These are phyloP conservation scores for Morella rubra DNA, from an alignment of 306 rosid species.

Conservation along the genomic window DNA sequence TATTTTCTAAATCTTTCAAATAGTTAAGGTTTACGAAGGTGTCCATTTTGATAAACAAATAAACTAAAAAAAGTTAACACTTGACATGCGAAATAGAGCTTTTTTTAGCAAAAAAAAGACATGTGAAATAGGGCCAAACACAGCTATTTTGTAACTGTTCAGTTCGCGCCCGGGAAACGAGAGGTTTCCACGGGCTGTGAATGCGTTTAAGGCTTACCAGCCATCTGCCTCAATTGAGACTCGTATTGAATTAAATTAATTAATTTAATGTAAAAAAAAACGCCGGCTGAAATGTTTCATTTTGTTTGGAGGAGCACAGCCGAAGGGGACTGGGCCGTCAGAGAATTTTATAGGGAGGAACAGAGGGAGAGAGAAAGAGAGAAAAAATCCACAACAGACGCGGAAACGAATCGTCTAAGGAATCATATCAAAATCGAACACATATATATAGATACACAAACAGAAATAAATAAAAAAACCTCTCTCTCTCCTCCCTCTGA, in stretches of 20 bases:
- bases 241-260: too few species aligned
- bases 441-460: background rate
- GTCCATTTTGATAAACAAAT: too few species aligned
- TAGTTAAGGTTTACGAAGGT: too few species aligned
- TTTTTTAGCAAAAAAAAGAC: too few species aligned
- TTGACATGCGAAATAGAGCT: too few species aligned
- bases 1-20: too few species aligned
- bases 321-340: background rate
- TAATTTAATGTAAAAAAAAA: too few species aligned
- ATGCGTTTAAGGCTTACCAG: background rate
- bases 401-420: slow-evolving; percentile 19
- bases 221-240: too few species aligned
- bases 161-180: background rate
- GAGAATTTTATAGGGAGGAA: slow-evolving; percentile 9
- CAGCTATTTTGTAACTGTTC: too few species aligned
- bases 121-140: too few species aligned
- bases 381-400: background rate
- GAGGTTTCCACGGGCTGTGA: background rate
- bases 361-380: background rate
- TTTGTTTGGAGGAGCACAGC: background rate
- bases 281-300: background rate
- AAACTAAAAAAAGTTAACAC: too few species aligned
- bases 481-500: background rate
- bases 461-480: background rate
- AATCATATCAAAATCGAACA: background rate